Conservation (phyloP, 2,329 filamentous ascomycete genomes). For the Phyllosticta citrichinensis region DNA sequence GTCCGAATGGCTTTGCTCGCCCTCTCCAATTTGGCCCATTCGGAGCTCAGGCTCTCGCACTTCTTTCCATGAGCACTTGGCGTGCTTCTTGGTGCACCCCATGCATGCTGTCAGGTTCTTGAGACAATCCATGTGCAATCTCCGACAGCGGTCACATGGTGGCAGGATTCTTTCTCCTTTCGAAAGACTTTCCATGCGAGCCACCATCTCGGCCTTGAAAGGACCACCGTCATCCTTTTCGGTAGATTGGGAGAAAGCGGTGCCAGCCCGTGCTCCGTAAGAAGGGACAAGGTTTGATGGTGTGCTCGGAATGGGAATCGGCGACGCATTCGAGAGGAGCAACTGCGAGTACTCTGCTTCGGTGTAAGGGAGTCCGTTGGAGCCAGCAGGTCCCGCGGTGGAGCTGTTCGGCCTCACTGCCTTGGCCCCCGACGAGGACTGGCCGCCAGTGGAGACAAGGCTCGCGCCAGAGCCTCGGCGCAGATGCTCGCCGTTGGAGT, state of each 20-base stretch:
- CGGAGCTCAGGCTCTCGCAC: constrained; percentile 61
- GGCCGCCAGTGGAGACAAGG: constrained; percentile 21
- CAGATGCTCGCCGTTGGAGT: constrained; percentile 18
- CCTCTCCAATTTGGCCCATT: constrained; percentile 3
- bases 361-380: constrained; percentile 10
- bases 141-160: constrained; percentile 73
- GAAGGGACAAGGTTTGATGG: constrained; percentile 41
- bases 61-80: constrained; percentile 76
- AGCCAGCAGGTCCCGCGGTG: constrained; percentile 3
- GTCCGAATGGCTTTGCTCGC: constrained; percentile 4
- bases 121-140: constrained; percentile 69
- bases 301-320: constrained; percentile 46
- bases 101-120: constrained; percentile 81
- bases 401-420: constrained; percentile 16
- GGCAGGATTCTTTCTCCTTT: constrained; percentile 69
- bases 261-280: constrained; percentile 33
- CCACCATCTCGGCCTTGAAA: constrained; percentile 56
- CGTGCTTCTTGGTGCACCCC: constrained; percentile 83
- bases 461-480: constrained; percentile 21
- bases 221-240: constrained; percentile 49
- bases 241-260: constrained; percentile 18
- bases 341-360: constrained; percentile 31
- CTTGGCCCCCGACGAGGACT: constrained; percentile 25
- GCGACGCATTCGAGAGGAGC: constrained; percentile 28
- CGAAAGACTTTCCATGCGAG: constrained; percentile 63